These are phyloP conservation scores for Neurospora sp. DNA, from an alignment of 2,329 filamentous ascomycete genomes.

Conservation along the genomic window DNA sequence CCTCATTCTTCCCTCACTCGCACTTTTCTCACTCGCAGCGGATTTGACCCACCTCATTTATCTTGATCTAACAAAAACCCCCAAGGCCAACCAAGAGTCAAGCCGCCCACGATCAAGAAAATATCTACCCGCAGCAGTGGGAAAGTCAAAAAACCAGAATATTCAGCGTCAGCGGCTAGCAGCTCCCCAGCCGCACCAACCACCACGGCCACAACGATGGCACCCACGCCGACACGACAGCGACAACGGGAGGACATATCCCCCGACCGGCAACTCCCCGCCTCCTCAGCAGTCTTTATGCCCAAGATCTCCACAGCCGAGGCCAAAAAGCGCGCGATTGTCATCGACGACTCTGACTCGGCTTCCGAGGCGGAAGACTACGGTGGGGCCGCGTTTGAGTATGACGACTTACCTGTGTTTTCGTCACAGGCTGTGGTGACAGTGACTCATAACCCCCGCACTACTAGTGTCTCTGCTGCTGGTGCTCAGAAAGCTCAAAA, in stretches of 20 bases:
- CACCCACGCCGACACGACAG: neutral
- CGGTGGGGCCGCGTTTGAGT: neutral
- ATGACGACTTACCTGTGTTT: slow-evolving; percentile 1
- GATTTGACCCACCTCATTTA: neutral
- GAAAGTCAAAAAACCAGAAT: neutral
- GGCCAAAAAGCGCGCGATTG: neutral
- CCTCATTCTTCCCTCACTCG: neutral
- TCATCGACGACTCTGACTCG: neutral
- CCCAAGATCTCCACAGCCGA: neutral
- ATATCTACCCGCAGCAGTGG: neutral
- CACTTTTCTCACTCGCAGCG: neutral
- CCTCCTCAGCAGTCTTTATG: neutral
- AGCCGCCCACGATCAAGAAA: neutral
- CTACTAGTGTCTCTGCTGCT: neutral
- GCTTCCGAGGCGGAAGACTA: neutral
- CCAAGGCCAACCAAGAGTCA: neutral
- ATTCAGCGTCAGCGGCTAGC: neutral
- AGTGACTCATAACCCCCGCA: neutral
- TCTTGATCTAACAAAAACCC: neutral
- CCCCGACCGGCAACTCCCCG: neutral
- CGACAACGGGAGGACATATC: neutral
- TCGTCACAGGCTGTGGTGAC: neutral
- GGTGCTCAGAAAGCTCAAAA: neutral
- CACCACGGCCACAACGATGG: neutral
- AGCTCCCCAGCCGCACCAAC: neutral